Base-by-base conservation (phyloP, 2,329 filamentous ascomycete species). In the Colletotrichum sp. region DNA sequence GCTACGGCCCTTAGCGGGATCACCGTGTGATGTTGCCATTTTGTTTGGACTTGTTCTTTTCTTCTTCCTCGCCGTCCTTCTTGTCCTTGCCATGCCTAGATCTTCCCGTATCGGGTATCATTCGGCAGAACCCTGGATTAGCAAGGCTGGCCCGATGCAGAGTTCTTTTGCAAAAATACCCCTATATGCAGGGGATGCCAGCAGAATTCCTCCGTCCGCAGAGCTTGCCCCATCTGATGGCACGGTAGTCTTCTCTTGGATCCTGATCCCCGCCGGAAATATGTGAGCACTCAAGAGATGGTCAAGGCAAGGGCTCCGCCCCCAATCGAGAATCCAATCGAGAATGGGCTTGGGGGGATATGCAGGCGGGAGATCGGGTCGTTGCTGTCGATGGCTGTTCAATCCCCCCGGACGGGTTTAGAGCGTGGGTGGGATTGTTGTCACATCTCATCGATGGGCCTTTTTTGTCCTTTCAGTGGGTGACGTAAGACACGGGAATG, bases 401-500 rank as follows among this genome's bases (percentile, higher is more conserved):
- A 21, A 15, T 21, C 6, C 2, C 15, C 67, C 56, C 16, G 34
- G 56, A 70, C 34, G 36, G 38, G 56, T 16, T 62, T 70, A 62
- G 67, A 34, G 26, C 55, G 38, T 21, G 26, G 26, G 30, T 30
- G 58, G 21, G 8, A 58, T 10, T 38, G 21, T 10, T 48, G 38
- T 70, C 67, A 70, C 67, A 52, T 70, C 36, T 70, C 67, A 62
- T 34, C 26, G 52, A 60, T 43, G 66, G 48, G 8, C 34, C 13
- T 26, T 64, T 38, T n/a, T 16, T 15, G n/a, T 8, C 15, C n/a
- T 32, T 43, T 21, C 21, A 52, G n/a, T 38, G 18, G 26, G 56
- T 70, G 67, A 70, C 56, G 67, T 62, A 70, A 70, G 56, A 70
- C 67, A 70, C 56, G 56, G n/a, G 36, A 70, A 52, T 70, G 56